Evolutionary conservation across 2,329 filamentous ascomycete genomes (phyloP), one percentile per base, ranked within the genome.

Genomic region (Chlorencoelia australis): DNA sequence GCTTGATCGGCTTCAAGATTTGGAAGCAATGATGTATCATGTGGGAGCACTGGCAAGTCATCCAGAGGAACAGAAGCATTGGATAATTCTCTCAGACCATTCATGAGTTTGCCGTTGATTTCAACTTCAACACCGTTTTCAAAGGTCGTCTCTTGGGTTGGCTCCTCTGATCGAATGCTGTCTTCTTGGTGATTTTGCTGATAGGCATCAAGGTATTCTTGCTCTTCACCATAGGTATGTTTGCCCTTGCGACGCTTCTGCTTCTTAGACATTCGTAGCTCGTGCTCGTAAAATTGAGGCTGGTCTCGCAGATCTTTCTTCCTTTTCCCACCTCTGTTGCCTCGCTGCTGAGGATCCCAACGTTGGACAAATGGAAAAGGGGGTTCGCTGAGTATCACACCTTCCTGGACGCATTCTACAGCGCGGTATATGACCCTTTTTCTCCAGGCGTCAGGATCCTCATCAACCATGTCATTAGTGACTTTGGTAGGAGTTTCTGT

Each of bases 301-400:
- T 67, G 58, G 18, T 51, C 44, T 35, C 46, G 59, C 32, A 63
- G 59, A 29, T 59, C 56, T 36, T 67, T 63, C 54, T 79, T 78
- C 36, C 64, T 61, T 44, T 66, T 73, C 24, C 58, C 59, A 16
- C 60, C 59, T 18, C 59, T 55, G 31, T 63, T 62, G 25, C 56
- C 58, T 56, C 73, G 69, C 50, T 88, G 82, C 42, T 86, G 79
- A 3, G 74, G 71, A 58, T 94, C 85, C 89, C 88, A 95, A 30
- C 83, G 73, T 57, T 95, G 87, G 11, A 82, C 67, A 57, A 95
- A 95, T 0, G 88, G 88, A 52, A 93, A 95, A 0, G 88, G 84
- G 0, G 89, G 88, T 21, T 83, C 71, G 35, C 73, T 82, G 30
- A 94, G 65, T 20, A 71, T 63, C 25, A 85, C 62, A 4, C 68